Base-by-base conservation (phyloP, 176 grass and related monocot species). In the Ensete ventricosum region DNA sequence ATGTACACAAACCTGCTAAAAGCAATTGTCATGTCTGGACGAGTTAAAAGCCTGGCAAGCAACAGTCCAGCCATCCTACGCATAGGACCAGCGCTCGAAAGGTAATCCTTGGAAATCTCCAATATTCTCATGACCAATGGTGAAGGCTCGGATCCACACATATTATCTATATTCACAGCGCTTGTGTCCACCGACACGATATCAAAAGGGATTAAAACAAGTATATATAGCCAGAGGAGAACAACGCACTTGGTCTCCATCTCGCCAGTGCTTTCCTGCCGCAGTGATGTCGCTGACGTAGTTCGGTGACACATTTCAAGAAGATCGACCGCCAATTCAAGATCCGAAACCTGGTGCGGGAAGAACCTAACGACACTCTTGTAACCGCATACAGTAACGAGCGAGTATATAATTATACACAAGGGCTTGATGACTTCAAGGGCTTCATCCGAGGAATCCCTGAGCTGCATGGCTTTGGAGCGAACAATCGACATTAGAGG, bases 181-280 rank as follows among this genome's bases (percentile, higher is more conserved):
- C 90, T 91, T 52, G 86, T 89, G 72, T 98, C 95, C 72, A 98
- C 95, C 58, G 88, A 88, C 50, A 90, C 85, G 72, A 98, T 93
- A 87, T 98, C 95, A 84, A 98, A 98, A 43, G 95, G 95, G 66
- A 98, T 93, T 70, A 98, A 86, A 29, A 98, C 91, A 59, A 98
- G 88, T 82, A 98, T 93, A 84, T 93, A 93, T 82, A 98, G 86
- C 95, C 95, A 98, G n/a, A 98, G 87, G 29, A 98, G 84, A 80
- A 93, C 82, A 21, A 98, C 78, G 67, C 90, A 98, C 82, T 89
- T 91, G 10, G 95, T 86, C 84, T 98, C 90, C 90, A 93, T 98
- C 88, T 98, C 95, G 73, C 95, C 90, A 72, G 95, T 98, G 76
- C 95, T 98, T 81, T 98, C 90, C 64, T 93, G 84, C 77, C 90